Evolutionary conservation across 768 basidiomycete species (phyloP).

Genomic region (Termitomyces sp.): DNA sequence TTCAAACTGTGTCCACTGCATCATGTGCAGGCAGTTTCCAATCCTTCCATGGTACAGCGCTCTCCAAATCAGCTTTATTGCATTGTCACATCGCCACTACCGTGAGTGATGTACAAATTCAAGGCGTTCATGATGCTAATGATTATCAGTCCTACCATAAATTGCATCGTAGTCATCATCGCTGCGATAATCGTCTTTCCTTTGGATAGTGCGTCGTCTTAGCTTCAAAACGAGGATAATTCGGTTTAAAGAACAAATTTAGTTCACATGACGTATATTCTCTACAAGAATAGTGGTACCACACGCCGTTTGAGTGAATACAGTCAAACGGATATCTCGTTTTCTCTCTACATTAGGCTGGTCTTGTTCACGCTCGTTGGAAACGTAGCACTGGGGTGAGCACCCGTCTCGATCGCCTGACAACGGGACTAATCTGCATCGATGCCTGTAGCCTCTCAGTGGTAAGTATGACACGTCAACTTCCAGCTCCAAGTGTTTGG

Average conservation of each 20-base stretch:
- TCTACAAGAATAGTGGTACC: background rate
- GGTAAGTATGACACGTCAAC: background rate
- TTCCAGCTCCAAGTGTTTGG: background rate
- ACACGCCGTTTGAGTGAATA: background rate
- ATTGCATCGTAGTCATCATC: background rate
- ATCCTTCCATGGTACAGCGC: background rate
- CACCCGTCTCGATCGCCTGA: background rate
- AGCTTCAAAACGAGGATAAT: background rate
- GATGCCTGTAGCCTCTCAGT: background rate
- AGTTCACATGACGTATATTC: constrained; percentile 1
- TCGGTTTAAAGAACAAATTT: background rate
- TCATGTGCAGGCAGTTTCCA: background rate
- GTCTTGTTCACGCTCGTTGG: background rate
- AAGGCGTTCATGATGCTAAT: background rate
- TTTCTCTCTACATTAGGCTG: background rate
- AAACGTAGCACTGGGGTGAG: background rate
- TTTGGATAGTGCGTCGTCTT: background rate
- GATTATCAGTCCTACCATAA: background rate
- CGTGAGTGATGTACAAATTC: background rate
- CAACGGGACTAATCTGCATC: background rate
- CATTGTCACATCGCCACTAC: background rate
- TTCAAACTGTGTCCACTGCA: background rate
- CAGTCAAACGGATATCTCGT: background rate
- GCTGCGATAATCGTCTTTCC: background rate
- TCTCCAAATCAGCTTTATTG: constrained; percentile 1